phyloP scores from a whole-genome alignment of 2,329 filamentous ascomycete genomes.

The Phaeomoniella chlamydospora region DNA sequence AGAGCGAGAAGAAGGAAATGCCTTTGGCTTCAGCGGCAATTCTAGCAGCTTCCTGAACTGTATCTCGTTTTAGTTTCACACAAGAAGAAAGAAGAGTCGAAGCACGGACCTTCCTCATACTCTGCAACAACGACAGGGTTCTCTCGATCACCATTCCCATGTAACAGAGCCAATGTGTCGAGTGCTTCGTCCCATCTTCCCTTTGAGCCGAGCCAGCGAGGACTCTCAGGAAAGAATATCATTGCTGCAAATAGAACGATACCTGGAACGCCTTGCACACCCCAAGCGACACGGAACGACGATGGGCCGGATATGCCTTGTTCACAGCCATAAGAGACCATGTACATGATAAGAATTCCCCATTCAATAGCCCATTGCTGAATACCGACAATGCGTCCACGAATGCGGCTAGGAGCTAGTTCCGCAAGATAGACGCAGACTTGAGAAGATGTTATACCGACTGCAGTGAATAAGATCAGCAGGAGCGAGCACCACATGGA shows the following conservation, averaged over 20 bases:
- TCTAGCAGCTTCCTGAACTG: slow-evolving; percentile 18
- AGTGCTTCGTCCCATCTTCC: slow-evolving; percentile 33
- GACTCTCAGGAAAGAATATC: slow-evolving; percentile 16
- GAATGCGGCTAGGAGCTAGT: slow-evolving; percentile 24
- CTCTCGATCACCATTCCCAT: slow-evolving; percentile 38
- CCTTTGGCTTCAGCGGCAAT: slow-evolving; percentile 18
- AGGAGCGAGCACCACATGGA: slow-evolving; percentile 6
- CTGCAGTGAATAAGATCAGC: slow-evolving; percentile 9
- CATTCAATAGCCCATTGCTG: slow-evolving; percentile 21
- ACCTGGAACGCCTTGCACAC: slow-evolving; percentile 19
- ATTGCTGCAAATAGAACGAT: slow-evolving; percentile 27
- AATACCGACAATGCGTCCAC: slow-evolving; percentile 25
- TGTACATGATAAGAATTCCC: slow-evolving; percentile 27
- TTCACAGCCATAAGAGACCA: slow-evolving; percentile 24
- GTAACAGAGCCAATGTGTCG: slow-evolving; percentile 36
- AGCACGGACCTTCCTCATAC: slow-evolving; percentile 11
- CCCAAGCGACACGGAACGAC: slow-evolving; percentile 23
- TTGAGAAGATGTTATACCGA: slow-evolving; percentile 25
- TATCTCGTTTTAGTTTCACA: slow-evolving; percentile 12
- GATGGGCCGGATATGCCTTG: slow-evolving; percentile 21
- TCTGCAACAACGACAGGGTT: slow-evolving; percentile 44
- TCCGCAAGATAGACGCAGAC: slow-evolving; percentile 28
- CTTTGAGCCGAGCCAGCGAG: slow-evolving; percentile 24
- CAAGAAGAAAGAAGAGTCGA: slow-evolving; percentile 2
- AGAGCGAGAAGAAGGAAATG: slow-evolving; percentile 23